Conservation (phyloP, 2,329 filamentous ascomycete genomes). For the Sporothrix humicola region DNA sequence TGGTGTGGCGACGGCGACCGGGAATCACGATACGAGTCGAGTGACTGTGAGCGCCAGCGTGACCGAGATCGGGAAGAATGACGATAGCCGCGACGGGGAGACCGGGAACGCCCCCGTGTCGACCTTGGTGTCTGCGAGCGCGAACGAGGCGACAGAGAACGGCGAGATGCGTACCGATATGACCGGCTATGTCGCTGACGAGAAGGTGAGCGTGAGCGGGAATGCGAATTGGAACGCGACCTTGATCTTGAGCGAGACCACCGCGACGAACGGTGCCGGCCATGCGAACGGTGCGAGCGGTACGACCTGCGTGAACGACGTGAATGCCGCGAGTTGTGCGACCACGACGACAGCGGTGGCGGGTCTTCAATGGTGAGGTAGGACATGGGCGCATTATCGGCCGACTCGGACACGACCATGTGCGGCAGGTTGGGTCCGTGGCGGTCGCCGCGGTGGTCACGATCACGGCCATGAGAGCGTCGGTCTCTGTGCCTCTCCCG, state of each 20-base stretch:
- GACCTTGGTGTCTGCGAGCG: conserved; percentile 11
- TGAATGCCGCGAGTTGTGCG: conserved; percentile 1
- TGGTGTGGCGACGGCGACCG: background rate
- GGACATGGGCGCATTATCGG: background rate
- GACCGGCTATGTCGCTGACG: background rate
- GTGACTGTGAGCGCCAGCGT: background rate
- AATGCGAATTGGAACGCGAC: background rate
- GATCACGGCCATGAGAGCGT: background rate
- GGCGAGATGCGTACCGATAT: conserved; percentile 11
- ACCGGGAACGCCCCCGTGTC: background rate
- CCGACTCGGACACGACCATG: background rate
- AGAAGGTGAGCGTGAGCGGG: background rate
- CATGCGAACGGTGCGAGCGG: background rate
- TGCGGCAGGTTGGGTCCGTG: conserved; percentile 1
- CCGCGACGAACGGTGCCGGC: background rate
- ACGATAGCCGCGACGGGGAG: background rate
- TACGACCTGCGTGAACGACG: background rate
- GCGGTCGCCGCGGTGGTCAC: too few relatives aligned
- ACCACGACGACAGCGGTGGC: conserved; percentile 5
- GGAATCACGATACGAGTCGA: background rate
- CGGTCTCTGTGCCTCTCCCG: background rate
- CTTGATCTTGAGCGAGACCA: background rate
- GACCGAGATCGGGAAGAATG: background rate
- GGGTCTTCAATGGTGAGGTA: conserved; percentile 10
- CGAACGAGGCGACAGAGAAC: conserved; percentile 6